Base-by-base conservation (phyloP, 305 asterid genomes). In the Nicotiana rustica region DNA sequence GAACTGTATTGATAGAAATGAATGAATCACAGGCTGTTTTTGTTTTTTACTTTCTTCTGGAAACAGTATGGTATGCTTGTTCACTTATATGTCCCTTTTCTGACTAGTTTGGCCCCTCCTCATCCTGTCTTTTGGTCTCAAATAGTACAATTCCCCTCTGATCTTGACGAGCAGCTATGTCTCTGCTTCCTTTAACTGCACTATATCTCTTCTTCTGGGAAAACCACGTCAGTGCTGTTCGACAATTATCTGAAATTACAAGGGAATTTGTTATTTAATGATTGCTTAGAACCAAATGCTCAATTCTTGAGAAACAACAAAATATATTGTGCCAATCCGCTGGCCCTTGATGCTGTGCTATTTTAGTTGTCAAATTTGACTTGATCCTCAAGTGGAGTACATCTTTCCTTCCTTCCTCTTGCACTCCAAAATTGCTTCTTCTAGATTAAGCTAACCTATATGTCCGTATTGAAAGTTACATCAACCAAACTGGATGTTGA, bases 1-100 rank as follows among this genome's bases (percentile, higher is more conserved):
- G 79, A 73, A 25, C 31, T 49, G 79, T 73, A 73, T 47, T 47
- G 61, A 8, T 57, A 19, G 79, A 47, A 25, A n/a, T 73, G 79
- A 13, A 73, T 38, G 44, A 36, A 44, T 36, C 61, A 44, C 18
- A 21, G 10, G 60, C 78, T 71, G 47, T 41, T 71, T 18, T 69
- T 68, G 31, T 70, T 70, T 44, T 12, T 73, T 49, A 73, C 41
- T 47, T 73, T 49, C 57, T 49, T 49, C 4, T 49, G 79, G 8
- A 73, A 73, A 49, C 9, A 12, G 9, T 25, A 47, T 73, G 14
- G 62, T 47, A 49, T 73, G 64, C 64, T 73, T 73, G 64, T 73
- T 38, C 61, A 71, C 79, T 47, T 49, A 47, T 47, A 25, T 35
- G 49, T 71, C 62, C 62, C 79, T 71, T 71, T 44, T 21, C 78